Evolutionary conservation across 257 asterid species (phyloP), one percentile per base, ranked within the genome.

Genomic region (Plantago elongata): DNA sequence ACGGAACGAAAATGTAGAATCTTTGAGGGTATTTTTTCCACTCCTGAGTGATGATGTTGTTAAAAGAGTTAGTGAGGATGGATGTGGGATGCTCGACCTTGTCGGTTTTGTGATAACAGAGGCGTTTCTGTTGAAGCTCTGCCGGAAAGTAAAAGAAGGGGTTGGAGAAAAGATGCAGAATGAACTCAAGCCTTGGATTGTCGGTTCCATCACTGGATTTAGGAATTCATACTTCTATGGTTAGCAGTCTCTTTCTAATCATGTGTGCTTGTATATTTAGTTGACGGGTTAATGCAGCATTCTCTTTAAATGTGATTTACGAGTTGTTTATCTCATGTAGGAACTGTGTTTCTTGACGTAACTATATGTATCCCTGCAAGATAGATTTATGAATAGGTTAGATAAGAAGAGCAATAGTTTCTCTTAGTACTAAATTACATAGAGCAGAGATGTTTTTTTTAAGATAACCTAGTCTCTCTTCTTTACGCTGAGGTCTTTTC

Each of bases 81-180:
- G 69, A 63, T 80, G 74, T 54, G 79, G 61, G 45, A 49, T 76
- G 71, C 64, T 49, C 63, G 84, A 81, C 57, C 69, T 83, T 40
- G 85, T 89, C 8, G 84, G 89, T 52, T 73, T 73, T 73, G 91
- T 83, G 75, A 70, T 73, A 62, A 70, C 79, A 1, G 90, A 84
- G 77, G 85, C 77, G 14, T 72, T 84, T 73, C 64, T 83, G 51
- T 72, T 87, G 79, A 81, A 77, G 73, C 43, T 78, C 73, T 87
- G 87, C 69, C 63, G 79, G 84, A 76, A 72, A 57, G 70, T 77
- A 62, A 59, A 40, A 15, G 85, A 76, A 63, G 72, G 78, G 48
- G 71, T 69, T 17, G 75, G 71, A 45, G 84, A 69, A 67, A 86
- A 77, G 60, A 59, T 55, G 64, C 73, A 60, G 68, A 63, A 58